These are phyloP conservation scores for Backusella australiensis DNA, from an alignment of 192 early-diverging fungal species.

Conservation along the genomic window DNA sequence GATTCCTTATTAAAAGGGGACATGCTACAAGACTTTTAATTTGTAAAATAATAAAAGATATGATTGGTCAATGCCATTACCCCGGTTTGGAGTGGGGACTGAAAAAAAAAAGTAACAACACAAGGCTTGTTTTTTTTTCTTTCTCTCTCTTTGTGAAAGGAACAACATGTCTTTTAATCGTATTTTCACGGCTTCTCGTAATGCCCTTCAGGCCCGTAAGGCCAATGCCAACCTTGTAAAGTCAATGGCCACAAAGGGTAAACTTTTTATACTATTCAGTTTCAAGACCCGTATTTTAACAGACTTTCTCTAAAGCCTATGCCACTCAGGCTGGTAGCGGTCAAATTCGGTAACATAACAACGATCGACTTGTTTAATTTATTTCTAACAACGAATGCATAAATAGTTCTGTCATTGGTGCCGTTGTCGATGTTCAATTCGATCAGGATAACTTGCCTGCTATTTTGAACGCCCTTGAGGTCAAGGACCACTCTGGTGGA, in stretches of 20 bases:
- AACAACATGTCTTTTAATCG: not conserved
- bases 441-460: conserved; percentile 86
- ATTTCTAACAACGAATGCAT: conserved; percentile 40
- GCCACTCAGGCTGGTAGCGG: conserved; percentile 52
- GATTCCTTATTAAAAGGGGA: not conserved
- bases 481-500: conserved; percentile 70
- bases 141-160: not conserved
- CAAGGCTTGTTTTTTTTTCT: not conserved
- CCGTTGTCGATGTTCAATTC: conserved; percentile 98
- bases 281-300: not conserved
- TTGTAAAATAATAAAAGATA: not conserved
- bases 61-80: not conserved
- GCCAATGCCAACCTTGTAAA: not conserved
- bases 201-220: not conserved
- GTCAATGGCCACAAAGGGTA: not conserved
- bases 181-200: conserved; percentile 5
- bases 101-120: conserved; percentile 2
- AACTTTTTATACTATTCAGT: too few species aligned
- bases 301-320: conserved; percentile 41
- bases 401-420: conserved; percentile 94
- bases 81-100: not conserved
- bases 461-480: conserved; percentile 97
- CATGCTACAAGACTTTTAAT: not conserved
- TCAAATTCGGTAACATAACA: conserved; percentile 27
- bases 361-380: not conserved